A percentile compares a stretch with the other conserved stretches of the same genome.
These are phyloP conservation scores for Sonneratia alba DNA, from an alignment of 345 rosid species.

Conservation along the genomic window DNA sequence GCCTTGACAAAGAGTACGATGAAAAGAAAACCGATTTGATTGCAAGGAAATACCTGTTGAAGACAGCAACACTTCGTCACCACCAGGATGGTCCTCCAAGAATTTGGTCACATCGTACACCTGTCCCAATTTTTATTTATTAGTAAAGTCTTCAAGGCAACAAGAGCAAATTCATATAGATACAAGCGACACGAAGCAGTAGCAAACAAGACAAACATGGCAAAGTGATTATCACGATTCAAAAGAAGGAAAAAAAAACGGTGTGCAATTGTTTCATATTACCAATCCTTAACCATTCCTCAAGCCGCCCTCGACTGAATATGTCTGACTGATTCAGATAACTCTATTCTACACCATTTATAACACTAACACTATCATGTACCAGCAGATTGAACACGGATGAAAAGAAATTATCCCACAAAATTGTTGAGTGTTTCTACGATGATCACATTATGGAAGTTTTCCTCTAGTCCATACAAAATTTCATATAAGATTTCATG, in stretches of 20 bases:
- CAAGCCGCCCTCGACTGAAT: too few species aligned
- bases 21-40: neutral
- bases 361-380: too few species aligned
- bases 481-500: too few species aligned
- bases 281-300: too few species aligned
- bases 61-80: constrained; percentile 59
- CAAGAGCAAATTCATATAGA: neutral
- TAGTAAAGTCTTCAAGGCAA: neutral
- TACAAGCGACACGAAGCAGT: neutral
- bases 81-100: constrained; percentile 79
- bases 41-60: constrained; percentile 39
- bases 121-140: constrained; percentile 20
- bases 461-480: too few species aligned
- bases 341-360: too few species aligned
- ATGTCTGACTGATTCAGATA: too few species aligned
- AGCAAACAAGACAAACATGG: neutral
- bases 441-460: too few species aligned
- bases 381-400: too few species aligned
- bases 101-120: constrained; percentile 67
- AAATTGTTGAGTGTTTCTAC: too few species aligned
- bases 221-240: neutral
- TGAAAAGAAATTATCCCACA: too few species aligned
- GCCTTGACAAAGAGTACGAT: neutral
- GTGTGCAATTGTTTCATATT: too few species aligned
- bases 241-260: neutral